Base-by-base conservation (phyloP, 31 red algal genomes). In the Endocladia muricata region DNA sequence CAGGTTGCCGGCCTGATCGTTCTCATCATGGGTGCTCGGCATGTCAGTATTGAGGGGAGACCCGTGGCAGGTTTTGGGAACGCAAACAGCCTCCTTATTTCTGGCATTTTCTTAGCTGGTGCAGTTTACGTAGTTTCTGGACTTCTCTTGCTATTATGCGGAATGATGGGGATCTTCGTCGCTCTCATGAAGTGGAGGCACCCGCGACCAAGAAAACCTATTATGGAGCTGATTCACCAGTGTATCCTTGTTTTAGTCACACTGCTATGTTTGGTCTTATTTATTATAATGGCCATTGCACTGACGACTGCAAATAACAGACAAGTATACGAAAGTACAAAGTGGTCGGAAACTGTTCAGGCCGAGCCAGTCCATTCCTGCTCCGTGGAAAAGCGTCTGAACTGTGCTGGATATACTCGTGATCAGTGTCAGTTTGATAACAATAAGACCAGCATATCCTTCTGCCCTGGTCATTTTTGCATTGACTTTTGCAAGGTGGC, bases 401-500 rank as follows among this genome's bases (percentile, higher is more conserved):
- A 74, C 21, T 84, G 80, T 55, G 55, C 68, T 25, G 80, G 68
- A 35, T 74, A 54, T 54, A 41, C 54, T 55, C 25, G 33, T 11
- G 41, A 41, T 17, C 68, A 84, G 66, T 84, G 80, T 44, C 29
- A 35, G 22, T 39, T 55, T 37, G 68, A 54, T 5, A 47, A 36
- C 22, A 84, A 84, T n/a, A 36, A 59, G 13, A 84, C 69, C 2
- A 84, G 43, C 29, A 59, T 26, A 22, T 37, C 70, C 17, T 84
- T 84, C 57, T 84, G 80, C 41, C 69, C 80, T 3, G 80, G 80
- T 2, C 80, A 84, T 54, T 84, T 84, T 71, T 84, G 80, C 36
- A 61, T 84, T 65, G 80, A 84, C 55, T 84, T 84, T 36, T 84
- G 80, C 59, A 55, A 61, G 0, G 67, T 84, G 15, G 69, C 80